phyloP scores from a whole-genome alignment of 73 alveolate species.

The Paramecium sexaurelia region DNA sequence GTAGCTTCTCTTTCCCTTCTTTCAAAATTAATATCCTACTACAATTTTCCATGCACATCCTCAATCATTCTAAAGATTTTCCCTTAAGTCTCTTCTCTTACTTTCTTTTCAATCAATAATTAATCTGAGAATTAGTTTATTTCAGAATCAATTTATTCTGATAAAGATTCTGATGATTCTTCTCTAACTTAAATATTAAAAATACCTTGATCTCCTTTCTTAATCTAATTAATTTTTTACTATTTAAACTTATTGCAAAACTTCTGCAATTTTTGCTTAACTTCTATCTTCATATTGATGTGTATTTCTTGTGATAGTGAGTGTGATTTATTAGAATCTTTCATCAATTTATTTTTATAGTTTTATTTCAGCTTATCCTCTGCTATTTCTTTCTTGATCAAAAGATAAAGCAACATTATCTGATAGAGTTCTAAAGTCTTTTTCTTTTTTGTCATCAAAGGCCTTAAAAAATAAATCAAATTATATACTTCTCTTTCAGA shows the following conservation, averaged over 20 bases:
- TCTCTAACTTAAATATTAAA: background rate
- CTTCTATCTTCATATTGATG: slow-evolving; percentile 56
- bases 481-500: slow-evolving; percentile 41
- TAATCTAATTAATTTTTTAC: slow-evolving; percentile 39
- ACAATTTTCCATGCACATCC: slow-evolving; percentile 35
- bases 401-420: slow-evolving; percentile 24
- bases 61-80: slow-evolving; percentile 56
- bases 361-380: slow-evolving; percentile 19
- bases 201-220: slow-evolving; percentile 55
- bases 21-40: slow-evolving; percentile 11
- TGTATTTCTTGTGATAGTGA: slow-evolving; percentile 31
- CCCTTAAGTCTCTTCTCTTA: slow-evolving; percentile 53
- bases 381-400: slow-evolving; percentile 29
- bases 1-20: slow-evolving; percentile 61
- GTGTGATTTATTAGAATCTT: slow-evolving; percentile 4
- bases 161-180: slow-evolving; percentile 13
- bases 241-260: slow-evolving; percentile 14
- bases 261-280: slow-evolving; percentile 59
- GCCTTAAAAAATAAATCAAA: background rate
- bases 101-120: slow-evolving; percentile 49
- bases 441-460: slow-evolving; percentile 47
- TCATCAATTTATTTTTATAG: slow-evolving; percentile 7
- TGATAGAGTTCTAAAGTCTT: slow-evolving; percentile 52
- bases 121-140: slow-evolving; percentile 50
- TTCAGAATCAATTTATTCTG: slow-evolving; percentile 47